Evolutionary conservation across 805 yeast genomes (phyloP), one percentile per base, ranked within the genome.

Genomic region (Starmera dryadoides): DNA sequence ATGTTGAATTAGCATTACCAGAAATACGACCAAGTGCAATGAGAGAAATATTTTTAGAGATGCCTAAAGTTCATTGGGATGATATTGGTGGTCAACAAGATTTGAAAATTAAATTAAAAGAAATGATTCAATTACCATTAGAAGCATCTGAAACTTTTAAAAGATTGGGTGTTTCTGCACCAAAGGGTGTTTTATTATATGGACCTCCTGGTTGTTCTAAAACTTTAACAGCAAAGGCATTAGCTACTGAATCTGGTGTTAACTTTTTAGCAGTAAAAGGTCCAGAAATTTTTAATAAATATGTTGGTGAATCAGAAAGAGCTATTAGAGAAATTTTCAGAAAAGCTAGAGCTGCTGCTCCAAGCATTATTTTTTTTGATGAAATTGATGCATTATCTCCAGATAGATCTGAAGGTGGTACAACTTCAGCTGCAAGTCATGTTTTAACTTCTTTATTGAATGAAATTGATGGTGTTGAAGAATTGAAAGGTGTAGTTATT

Each of bases 201-300:
- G 99, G 99, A 0, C 99, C 99, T 1, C 98, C 98, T 0, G 98
- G 98, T 14, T 91, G 98, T 64, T 89, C 97, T 10, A 91, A 91
- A 53, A 91, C 98, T 0, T 62, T 91, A 44, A 86, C 95, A 0
- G 98, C 97, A 2, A 91, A 91, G 55, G 97, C 97, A 0, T 64
- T 91, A 23, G 98, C 98, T 0, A 85, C 96, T 0, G 98, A 91
- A 61, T 83, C 96, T 2, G 97, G 97, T 0, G 73, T 91, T 36
- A 91, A 91, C 52, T 91, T 91, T 59, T 60, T 91, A 38, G 96
- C 98, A 0, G 96, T 91, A 7, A 93, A 93, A 59, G 98, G 98
- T 1, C 98, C 98, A 0, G 98, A 91, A 59, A 77, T 91, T 26
- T 83, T 91, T 55, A 91, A 87, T 62, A 91, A 93, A 60, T 91